phyloP scores from a whole-genome alignment of 1,139 yeast species.

The Hyphopichia khmerensis region DNA sequence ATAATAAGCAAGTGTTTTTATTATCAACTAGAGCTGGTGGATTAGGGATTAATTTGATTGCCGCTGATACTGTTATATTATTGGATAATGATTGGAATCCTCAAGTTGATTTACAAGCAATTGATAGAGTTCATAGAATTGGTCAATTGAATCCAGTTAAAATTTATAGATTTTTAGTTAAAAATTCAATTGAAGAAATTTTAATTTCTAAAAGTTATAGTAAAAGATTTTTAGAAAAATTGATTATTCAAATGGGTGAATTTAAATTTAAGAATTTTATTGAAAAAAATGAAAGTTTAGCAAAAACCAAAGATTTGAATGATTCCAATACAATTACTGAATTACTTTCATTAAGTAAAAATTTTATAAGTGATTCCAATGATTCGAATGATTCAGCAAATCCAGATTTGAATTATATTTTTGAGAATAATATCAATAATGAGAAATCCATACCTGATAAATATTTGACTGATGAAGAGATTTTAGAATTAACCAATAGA shows the following conservation, averaged over 20 bases:
- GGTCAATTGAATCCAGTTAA: constrained; percentile 87
- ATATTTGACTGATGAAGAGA: constrained; percentile 36
- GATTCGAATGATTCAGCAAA: constrained; percentile 14
- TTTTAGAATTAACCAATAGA: constrained; percentile 56
- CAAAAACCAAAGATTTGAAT: neutral
- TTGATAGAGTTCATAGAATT: constrained; percentile 91
- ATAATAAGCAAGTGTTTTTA: constrained; percentile 52
- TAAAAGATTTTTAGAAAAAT: constrained; percentile 74
- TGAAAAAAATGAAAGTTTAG: neutral
- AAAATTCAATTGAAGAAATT: constrained; percentile 80
- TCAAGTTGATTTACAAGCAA: constrained; percentile 93
- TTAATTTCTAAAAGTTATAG: constrained; percentile 73
- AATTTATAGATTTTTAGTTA: constrained; percentile 71
- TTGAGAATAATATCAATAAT: neutral
- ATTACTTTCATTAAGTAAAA: constrained; percentile 18
- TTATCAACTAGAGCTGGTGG: constrained; percentile 95
- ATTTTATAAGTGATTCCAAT: constrained; percentile 11
- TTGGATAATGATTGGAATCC: constrained; percentile 98
- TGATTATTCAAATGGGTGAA: constrained; percentile 83
- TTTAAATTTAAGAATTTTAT: constrained; percentile 53
- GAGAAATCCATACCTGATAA: neutral
- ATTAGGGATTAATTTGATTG: constrained; percentile 78
- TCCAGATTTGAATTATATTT: neutral
- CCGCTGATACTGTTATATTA: constrained; percentile 86
- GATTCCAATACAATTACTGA: neutral